A percentile compares a stretch with the other conserved stretches of the same genome.
Conservation (phyloP, 2,329 filamentous ascomycete species). For the Colletotrichum destructivum region DNA sequence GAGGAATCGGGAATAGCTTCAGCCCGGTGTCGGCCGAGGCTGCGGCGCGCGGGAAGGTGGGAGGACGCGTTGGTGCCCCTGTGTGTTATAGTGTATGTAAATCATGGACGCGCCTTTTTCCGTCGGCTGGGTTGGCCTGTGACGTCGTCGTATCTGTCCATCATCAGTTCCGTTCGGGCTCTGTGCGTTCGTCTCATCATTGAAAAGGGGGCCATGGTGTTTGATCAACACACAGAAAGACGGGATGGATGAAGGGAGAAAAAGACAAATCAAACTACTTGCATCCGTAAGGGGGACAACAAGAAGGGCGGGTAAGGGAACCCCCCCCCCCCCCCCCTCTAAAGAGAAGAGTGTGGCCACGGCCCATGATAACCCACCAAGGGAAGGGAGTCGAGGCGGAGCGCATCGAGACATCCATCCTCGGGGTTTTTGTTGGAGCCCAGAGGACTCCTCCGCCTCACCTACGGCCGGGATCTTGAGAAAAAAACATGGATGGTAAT, state of each 20-base stretch:
- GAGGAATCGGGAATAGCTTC: conserved; percentile 35
- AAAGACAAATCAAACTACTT: no score
- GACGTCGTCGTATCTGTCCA: conserved; percentile 21
- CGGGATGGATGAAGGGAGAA: no score
- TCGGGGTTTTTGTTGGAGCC: conserved; percentile 1
- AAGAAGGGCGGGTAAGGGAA: no score
- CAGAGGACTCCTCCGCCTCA: not conserved
- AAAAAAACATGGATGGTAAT: conserved; percentile 15
- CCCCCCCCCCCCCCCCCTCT: no score
- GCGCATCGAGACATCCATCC: not conserved
- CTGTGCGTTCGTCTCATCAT: conserved; percentile 32
- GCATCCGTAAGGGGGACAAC: no score
- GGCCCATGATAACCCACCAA: no score
- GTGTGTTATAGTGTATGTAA: no score
- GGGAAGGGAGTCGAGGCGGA: not conserved
- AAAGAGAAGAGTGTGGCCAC: no score
- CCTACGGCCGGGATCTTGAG: not conserved
- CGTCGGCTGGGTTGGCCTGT: not conserved
- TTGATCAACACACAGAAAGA: conserved; percentile 9
- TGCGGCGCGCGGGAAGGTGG: conserved; percentile 20
- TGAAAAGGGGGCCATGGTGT: not conserved
- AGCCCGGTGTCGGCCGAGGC: not conserved
- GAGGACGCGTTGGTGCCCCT: not conserved
- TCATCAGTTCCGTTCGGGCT: not conserved
- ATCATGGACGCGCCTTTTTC: no score